phyloP scores from a whole-genome alignment of 2,329 filamentous ascomycete genomes.

The Colletotrichum sp. region DNA sequence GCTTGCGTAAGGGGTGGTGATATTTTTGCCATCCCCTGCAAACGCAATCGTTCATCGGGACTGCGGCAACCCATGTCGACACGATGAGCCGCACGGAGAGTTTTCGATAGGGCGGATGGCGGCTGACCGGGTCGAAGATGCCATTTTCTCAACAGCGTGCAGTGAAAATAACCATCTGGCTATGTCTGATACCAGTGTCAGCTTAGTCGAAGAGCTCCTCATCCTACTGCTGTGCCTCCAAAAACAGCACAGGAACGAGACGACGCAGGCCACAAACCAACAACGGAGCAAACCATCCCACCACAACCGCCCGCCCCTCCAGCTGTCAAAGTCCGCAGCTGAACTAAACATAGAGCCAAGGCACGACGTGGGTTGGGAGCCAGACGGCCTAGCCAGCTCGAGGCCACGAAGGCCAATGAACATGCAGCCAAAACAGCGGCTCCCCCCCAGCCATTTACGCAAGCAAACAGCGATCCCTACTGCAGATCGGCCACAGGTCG shows the following conservation, averaged over 20 bases:
- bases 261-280: not conserved
- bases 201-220: not conserved
- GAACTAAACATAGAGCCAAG: conserved; percentile 3
- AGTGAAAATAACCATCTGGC: not conserved
- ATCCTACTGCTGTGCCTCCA: not conserved
- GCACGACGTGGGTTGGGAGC: not conserved
- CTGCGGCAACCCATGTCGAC: not conserved
- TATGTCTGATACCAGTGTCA: not conserved
- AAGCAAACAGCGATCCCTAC: conserved; percentile 18
- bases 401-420: not conserved
- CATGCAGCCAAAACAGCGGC: not conserved
- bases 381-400: not conserved
- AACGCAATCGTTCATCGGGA: not conserved
- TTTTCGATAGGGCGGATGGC: not conserved
- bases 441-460: conserved; percentile 16
- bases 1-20: conserved; percentile 19
- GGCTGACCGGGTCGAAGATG: not conserved
- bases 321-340: conserved; percentile 2
- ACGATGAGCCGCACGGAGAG: not conserved
- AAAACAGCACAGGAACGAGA: not conserved
- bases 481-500: conserved; percentile 9
- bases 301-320: not conserved
- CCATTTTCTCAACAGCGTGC: not conserved
- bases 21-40: conserved; percentile 3
- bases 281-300: not conserved